Evolutionary conservation across 2,329 filamentous ascomycete species (phyloP), one percentile per base, ranked within the genome.

Genomic region (Aspergillus quadrilineatus): DNA sequence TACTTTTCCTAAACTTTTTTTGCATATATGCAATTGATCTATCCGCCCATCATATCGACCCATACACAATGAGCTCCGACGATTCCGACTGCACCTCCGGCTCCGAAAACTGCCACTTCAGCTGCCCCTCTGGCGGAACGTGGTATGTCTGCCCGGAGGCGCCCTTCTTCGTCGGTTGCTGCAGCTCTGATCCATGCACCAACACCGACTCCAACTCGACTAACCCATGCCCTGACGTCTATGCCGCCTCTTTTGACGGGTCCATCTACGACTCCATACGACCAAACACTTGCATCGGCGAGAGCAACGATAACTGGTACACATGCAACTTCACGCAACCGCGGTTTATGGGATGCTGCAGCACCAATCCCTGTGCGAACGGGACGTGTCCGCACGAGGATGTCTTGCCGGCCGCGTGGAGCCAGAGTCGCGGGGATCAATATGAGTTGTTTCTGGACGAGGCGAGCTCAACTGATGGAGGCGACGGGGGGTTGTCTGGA

Each of bases 181-280:
- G 65, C 53, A 60, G 60, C 26, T 62, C 57, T 43, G 65, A 67
- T 45, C 65, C 65, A 7, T 67, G 65, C 59, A 41, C 37, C 34
- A 53, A 57, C 55, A 57, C 45, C 56, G 12, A 41, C 22, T 10
- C 12, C 4, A 34, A 43, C 28, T 30, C 10, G 26, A 51, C 58
- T 64, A 84, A 6, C 79, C 82, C 28, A 75, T 85, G 39, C 81
- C 83, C 0, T 85, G 81, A 42, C 82, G 7, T 58, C 12, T 53
- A 62, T 46, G 54, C 75, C 0, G 74, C 77, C 48, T 53, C 59
- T 5, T 60, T 57, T 43, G 56, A 60, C 47, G 3, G 46, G n/a
- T 45, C 50, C 12, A n/a, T 61, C 42, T 58, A 34, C 46, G 34
- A 46, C 47, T 15, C 17, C 37, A 50, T 56, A 29, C 28, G 22